Conservation (phyloP, 2,329 filamentous ascomycete species). For the Claviceps sp. region DNA sequence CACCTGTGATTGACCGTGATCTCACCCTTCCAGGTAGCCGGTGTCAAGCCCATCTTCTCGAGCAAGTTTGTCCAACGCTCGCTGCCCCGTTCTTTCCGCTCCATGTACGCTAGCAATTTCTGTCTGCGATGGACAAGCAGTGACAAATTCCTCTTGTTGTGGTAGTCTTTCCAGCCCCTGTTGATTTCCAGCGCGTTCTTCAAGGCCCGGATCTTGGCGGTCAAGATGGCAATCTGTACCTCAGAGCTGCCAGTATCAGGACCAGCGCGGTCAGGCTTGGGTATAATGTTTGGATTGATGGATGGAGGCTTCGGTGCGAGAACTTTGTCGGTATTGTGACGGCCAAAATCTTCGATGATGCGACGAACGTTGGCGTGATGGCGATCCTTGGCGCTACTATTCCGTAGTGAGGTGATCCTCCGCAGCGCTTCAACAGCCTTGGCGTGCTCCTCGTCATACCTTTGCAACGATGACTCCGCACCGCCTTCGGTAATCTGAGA, state of each 20-base stretch:
- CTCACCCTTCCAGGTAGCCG: slow-evolving; percentile 82
- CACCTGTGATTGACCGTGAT: slow-evolving; percentile 38
- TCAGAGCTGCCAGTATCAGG: slow-evolving; percentile 90
- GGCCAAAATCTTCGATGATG: slow-evolving; percentile 77
- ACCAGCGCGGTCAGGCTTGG: slow-evolving; percentile 50
- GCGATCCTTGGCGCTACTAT: slow-evolving; percentile 65
- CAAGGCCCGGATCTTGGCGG: slow-evolving; percentile 78
- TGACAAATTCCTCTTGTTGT: slow-evolving; percentile 83
- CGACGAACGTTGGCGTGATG: slow-evolving; percentile 72
- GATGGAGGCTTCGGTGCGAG: slow-evolving; percentile 50
- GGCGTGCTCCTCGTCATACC: slow-evolving; percentile 43
- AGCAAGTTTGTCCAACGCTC: slow-evolving; percentile 81
- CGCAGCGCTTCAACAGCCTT: slow-evolving; percentile 63
- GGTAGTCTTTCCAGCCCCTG: slow-evolving; percentile 69
- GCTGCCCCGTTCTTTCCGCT: slow-evolving; percentile 80
- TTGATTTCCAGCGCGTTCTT: slow-evolving; percentile 56
- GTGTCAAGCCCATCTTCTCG: slow-evolving; percentile 69
- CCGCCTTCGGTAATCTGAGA: slow-evolving; percentile 27
- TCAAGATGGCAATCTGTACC: slow-evolving; percentile 94
- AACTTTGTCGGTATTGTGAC: slow-evolving; percentile 69
- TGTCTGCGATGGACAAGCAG: slow-evolving; percentile 79
- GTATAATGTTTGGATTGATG: slow-evolving; percentile 25
- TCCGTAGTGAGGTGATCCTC: slow-evolving; percentile 65
- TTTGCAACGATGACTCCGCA: slow-evolving; percentile 21
- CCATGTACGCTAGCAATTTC: slow-evolving; percentile 75